Evolutionary conservation across 805 yeast genomes (phyloP).

Genomic region (Wickerhamiella parazyma): DNA sequence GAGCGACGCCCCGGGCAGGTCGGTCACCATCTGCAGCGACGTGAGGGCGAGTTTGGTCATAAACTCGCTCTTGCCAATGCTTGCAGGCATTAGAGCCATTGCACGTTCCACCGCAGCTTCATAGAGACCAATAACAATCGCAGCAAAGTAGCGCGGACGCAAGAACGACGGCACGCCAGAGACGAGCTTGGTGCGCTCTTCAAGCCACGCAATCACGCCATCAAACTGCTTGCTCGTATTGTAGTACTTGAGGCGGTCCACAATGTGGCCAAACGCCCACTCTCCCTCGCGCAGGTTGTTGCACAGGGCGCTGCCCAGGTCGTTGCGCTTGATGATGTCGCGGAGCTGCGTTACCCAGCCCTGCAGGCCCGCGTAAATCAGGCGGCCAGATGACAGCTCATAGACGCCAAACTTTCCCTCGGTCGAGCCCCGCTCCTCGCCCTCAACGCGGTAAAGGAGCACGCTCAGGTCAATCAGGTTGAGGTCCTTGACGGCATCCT

Average conservation of each 20-base stretch:
- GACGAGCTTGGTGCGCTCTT: conserved; percentile 46
- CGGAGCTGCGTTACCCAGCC: conserved; percentile 75
- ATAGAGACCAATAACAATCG: conserved; percentile 70
- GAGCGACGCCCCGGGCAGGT: conserved; percentile 59
- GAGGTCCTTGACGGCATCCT: conserved; percentile 52
- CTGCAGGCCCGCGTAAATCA: conserved; percentile 81
- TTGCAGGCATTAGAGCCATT: conserved; percentile 39
- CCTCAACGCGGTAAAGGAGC: conserved; percentile 61
- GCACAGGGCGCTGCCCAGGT: conserved; percentile 73
- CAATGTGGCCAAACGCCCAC: conserved; percentile 80
- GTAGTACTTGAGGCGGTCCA: conserved; percentile 47
- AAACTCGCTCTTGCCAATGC: conserved; percentile 54
- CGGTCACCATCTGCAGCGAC: conserved; percentile 77
- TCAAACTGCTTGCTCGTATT: conserved; percentile 26
- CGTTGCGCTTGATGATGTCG: conserved; percentile 48
- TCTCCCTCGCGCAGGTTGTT: conserved; percentile 66
- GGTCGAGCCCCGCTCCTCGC: conserved; percentile 77
- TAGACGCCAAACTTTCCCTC: conserved; percentile 63
- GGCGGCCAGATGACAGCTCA: conserved; percentile 57
- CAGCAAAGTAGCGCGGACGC: conserved; percentile 75
- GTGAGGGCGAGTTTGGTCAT: conserved; percentile 67
- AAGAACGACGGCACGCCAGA: conserved; percentile 61
- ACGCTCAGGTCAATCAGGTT: conserved; percentile 60
- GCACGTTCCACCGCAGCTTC: conserved; percentile 67
- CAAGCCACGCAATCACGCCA: conserved; percentile 61